Evolutionary conservation across 1,284 basidiomycete genomes (phyloP), one percentile per base, ranked within the genome.

Genomic region (Marasmius tenuissimus): DNA sequence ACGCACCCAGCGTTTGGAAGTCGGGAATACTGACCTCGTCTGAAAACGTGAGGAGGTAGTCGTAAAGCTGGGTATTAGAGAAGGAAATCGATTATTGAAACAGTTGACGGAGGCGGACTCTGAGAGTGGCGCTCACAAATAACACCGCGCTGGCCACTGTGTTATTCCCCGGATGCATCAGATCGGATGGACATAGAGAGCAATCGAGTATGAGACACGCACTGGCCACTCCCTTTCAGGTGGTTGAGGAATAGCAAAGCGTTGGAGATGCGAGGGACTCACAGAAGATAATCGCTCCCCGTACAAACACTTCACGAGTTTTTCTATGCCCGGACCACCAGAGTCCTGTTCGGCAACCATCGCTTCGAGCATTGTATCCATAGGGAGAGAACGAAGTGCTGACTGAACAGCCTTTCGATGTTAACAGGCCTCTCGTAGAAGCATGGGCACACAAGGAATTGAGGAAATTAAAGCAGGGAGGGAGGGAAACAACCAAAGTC

Each of bases 81-180:
- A 16, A 27, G 12, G 20, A 37, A n/a, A n/a, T n/a, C n/a, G n/a
- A n/a, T n/a, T n/a, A n/a, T n/a, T 20, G 9, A 35, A 34, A 6
- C 5, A 4, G 0, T 4, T 10, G 34, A 38, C 18, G 11, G 34
- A 54, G 34, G 11, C 45, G 16, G 45, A n/a, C 2, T 16, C 14
- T 38, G 27, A n/a, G 8, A n/a, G 38, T n/a, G 34, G 12, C 14
- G 38, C 52, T 37, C 9, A 54, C 52, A 35, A 37, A 54, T 6
- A 54, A 37, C 9, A 54, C 35, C 34, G 52, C 52, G 18, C 52
- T 54, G 52, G 52, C 52, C 12, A 54, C 52, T 54, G 52, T 37
- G 11, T 16, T 3, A 54, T 18, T 18, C 8, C 16, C 16, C 12
- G 11, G 3, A 42, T 12, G 50, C 16, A 52, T 35, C 11, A 33